These are phyloP conservation scores for Prunus campanulata DNA, from an alignment of 306 rosid species.

Conservation along the genomic window DNA sequence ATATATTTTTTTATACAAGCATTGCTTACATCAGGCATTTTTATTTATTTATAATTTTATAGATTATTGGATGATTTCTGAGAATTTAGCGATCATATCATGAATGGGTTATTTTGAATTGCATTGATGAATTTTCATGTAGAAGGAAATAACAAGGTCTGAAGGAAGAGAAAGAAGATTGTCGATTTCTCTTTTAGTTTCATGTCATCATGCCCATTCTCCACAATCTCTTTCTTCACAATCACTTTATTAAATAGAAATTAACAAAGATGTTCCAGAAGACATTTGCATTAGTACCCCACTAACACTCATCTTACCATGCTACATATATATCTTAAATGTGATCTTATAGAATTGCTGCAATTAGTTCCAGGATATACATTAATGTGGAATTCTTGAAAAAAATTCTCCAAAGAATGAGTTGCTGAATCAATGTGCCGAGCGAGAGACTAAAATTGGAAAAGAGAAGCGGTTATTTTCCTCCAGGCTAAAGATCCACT, in stretches of 20 bases:
- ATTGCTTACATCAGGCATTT: no score
- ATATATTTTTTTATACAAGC: no score
- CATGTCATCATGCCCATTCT: neutral
- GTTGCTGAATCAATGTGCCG: constrained; percentile 26
- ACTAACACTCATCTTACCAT: constrained; percentile 9
- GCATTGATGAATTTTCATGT: no score
- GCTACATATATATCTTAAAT: constrained; percentile 16
- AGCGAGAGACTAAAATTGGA: constrained; percentile 10
- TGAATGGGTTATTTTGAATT: no score
- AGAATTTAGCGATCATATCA: no score
- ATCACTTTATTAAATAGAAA: constrained; percentile 32
- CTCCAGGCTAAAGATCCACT: constrained; percentile 32
- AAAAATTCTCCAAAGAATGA: constrained; percentile 51
- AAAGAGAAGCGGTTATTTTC: constrained; percentile 18
- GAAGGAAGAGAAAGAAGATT: no score
- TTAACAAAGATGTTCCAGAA: neutral
- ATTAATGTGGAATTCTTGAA: constrained; percentile 31
- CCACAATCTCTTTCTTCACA: constrained; percentile 6
- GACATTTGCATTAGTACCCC: no score
- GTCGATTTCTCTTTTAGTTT: neutral
- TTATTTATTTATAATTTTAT: no score
- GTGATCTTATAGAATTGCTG: constrained; percentile 19
- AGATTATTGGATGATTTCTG: no score
- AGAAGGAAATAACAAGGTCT: no score
- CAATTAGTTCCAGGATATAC: constrained; percentile 41